A percentile compares a stretch with the other conserved stretches of the same genome.
Conservation (phyloP, 495 filamentous ascomycete species). For the Penicillium bovifimosum region DNA sequence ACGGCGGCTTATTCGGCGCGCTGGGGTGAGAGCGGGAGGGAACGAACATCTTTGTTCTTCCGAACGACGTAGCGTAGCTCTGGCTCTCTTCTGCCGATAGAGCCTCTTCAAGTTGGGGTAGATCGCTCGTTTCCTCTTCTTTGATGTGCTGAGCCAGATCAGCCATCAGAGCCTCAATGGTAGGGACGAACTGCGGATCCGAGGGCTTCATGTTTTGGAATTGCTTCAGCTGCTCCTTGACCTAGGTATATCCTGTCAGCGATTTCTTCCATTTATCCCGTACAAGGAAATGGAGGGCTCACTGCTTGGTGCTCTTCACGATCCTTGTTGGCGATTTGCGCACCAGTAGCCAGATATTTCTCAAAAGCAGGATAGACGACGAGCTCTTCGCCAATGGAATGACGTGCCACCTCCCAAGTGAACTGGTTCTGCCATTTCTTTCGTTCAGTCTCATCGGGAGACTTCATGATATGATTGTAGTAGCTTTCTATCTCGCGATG, state of each 20-base stretch:
- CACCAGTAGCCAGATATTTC: constrained; percentile 47
- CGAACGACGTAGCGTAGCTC: constrained; percentile 47
- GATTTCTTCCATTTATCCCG: background rate
- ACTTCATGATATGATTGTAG: constrained; percentile 48
- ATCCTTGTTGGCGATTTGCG: constrained; percentile 52
- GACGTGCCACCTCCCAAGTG: constrained; percentile 61
- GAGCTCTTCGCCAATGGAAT: constrained; percentile 58
- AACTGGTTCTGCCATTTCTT: constrained; percentile 57
- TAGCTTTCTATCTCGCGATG: constrained; percentile 54
- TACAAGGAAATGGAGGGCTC: background rate
- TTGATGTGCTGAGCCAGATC: constrained; percentile 53
- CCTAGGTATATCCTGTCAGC: constrained; percentile 28
- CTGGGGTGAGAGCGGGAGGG: constrained; percentile 52
- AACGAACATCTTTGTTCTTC: constrained; percentile 56
- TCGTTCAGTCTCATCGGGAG: constrained; percentile 44
- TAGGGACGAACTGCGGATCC: constrained; percentile 45
- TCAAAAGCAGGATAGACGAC: constrained; percentile 63
- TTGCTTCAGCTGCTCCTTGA: constrained; percentile 56
- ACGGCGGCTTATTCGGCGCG: constrained; percentile 33
- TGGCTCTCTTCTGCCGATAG: constrained; percentile 36
- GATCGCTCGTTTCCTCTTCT: constrained; percentile 54
- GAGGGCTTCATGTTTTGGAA: constrained; percentile 52
- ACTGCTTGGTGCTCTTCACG: constrained; percentile 53
- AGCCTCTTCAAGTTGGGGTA: constrained; percentile 48
- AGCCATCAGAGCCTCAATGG: constrained; percentile 47